Base-by-base conservation (phyloP, 306 rosid genomes). In the Corylus heterophylla region DNA sequence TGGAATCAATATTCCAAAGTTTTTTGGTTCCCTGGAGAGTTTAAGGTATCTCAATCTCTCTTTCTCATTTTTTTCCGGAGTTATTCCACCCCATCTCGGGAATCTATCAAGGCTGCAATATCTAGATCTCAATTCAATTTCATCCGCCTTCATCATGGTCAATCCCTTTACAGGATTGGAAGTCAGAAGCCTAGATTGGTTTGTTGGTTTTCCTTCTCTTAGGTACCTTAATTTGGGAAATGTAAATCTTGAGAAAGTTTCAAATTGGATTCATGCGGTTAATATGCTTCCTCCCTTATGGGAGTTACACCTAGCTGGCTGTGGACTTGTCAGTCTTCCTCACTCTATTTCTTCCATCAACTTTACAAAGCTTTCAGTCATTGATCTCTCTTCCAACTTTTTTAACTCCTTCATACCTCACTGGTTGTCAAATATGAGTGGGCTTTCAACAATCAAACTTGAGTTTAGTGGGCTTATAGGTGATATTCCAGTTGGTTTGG, bases 71-170 rank as follows among this genome's bases (percentile, higher is more conserved):
- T 56, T 56, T 18, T 2, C 13, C 2, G 29, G 13, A 18, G 31
- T 18, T 18, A 20, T 56, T 56, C 63, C 63, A 20, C 14, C 27
- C 63, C 25, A 56, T 20, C 63, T 56, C 3, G 6, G 31, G 29
- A 56, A 56, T 56, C 63, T 56, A 0, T 56, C 63, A 56, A 56
- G 27, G 31, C 16, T 20, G 13, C 29, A 56, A 9, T 56, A 56
- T 56, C 63, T 56, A 7, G 31, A 0, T 12, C 63, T 56, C 7
- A 20, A 3, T 54, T 54, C 59, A 18, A 0, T 5, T 2, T 2
- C n/a, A 54, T 1, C 0, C 45, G 0, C 0, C 45, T 0, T 42
- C 45, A 0, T 4, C 7, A 5, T 4, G 5, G 0, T 0, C 45
- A 5, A 5, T 42, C 7, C 45, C 7, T 42, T 0, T 42, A 6